phyloP scores from a whole-genome alignment of 495 filamentous ascomycete genomes.

The Coniosporium apollinis region DNA sequence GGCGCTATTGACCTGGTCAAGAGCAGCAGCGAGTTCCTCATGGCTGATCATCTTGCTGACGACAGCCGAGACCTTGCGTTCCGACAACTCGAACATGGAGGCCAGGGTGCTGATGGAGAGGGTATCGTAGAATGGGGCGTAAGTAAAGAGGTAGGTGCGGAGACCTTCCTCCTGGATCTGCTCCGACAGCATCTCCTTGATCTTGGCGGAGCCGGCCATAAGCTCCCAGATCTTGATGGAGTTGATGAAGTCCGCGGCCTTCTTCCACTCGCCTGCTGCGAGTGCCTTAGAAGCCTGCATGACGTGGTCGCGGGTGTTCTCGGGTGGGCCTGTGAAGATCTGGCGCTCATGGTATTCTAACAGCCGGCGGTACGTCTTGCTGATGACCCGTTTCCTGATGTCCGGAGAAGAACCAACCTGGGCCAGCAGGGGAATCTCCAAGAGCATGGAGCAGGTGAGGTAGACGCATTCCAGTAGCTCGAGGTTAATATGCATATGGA shows the following conservation, averaged over 20 bases:
- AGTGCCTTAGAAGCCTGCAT: slow-evolving; percentile 97
- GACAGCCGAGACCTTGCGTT: slow-evolving; percentile 81
- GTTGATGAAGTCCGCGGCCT: slow-evolving; percentile 77
- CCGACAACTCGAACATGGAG: slow-evolving; percentile 85
- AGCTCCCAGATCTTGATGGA: slow-evolving; percentile 99
- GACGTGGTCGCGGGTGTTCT: slow-evolving; percentile 96
- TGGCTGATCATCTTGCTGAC: slow-evolving; percentile 99
- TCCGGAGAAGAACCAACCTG: slow-evolving; percentile 93
- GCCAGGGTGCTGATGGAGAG: slow-evolving; percentile 70
- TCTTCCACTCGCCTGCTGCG: slow-evolving; percentile 96
- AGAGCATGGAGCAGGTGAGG: slow-evolving; percentile 94
- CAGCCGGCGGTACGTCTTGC: slow-evolving; percentile 98
- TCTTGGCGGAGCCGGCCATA: slow-evolving; percentile 72
- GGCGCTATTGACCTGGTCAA: slow-evolving; percentile 93
- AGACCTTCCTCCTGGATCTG: slow-evolving; percentile 98
- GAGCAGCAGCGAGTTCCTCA: slow-evolving; percentile 86
- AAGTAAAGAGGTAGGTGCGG: slow-evolving; percentile 97
- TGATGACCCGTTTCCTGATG: slow-evolving; percentile 94
- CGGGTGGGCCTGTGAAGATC: slow-evolving; percentile 94
- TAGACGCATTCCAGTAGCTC: slow-evolving; percentile 97
- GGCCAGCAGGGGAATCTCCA: slow-evolving; percentile 92
- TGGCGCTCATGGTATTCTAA: slow-evolving; percentile 98
- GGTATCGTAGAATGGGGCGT: slow-evolving; percentile 98
- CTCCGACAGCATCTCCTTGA: slow-evolving; percentile 90
- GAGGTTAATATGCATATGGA: slow-evolving; percentile 99